Base-by-base conservation (phyloP, 495 filamentous ascomycete genomes). In the Xylaria scruposa region DNA sequence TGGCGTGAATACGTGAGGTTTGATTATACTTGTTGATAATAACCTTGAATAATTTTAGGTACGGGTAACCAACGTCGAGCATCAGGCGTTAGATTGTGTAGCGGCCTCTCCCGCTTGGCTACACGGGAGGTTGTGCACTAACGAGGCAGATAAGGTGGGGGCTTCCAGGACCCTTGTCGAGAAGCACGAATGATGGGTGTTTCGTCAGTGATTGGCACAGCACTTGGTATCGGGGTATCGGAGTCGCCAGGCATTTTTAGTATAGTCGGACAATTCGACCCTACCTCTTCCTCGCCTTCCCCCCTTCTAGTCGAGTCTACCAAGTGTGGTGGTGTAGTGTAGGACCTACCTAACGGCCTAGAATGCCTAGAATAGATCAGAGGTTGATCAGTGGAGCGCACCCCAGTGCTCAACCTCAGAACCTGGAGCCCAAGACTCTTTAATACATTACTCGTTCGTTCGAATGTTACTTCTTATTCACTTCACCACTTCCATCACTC, bases 361-460 rank as follows among this genome's bases (percentile, higher is more conserved):
- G 63, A 67, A 67, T 67, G 63, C 63, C 63, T 67, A 67, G 63
- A 67, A 67, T 67, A 67, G 63, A 67, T 53, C 63, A 38, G 46
- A 67, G 44, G 63, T 33, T 53, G 63, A 67, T 67, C 63, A 67
- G 63, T 56, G 65, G 65, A 67, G 65, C 64, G 33, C 31, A 36
- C 33, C 59, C 59, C 36, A 36, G 19, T 24, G 59, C 19, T 40
- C 15, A 12, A 33, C 15, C 29, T 31, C 9, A 26, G 6, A 65
- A 51, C 44, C 62, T 12, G 24, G 42, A 64, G 36, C 38, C 40
- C 44, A 49, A 36, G 42, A 26, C 38, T 46, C 38, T 17, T 6
- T n/a, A 49, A 6, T 42, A 42, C 38, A 1, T 42, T 42, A 42
- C 38, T 42, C 36, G 36, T 38, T 42, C 36, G 36, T 38, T 42